Base-by-base conservation (phyloP, 176 grass and related monocot species). In the Raddia guianensis region DNA sequence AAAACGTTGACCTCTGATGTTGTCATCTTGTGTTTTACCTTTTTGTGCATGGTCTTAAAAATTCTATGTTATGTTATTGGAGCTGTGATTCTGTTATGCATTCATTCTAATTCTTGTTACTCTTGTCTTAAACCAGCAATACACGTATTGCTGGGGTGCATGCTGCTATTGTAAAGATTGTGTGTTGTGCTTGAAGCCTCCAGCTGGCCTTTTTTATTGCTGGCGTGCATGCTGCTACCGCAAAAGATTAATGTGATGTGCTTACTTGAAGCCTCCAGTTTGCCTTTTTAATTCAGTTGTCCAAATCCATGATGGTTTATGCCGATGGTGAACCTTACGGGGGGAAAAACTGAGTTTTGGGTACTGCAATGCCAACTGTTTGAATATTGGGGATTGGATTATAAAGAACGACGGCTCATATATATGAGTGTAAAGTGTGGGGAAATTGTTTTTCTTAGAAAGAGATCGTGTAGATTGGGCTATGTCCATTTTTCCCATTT, bases 1-100 rank as follows among this genome's bases (percentile, higher is more conserved):
- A 80, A 75, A 90, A 82, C 43, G 65, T 89, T 86, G 78, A 82
- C 62, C 19, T 86, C 67, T 72, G 72, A 82, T 86, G 72, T 76
- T 73, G 62, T 49, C 81, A 63, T 75, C 64, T 58, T 75, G 68
- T 74, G 68, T 63, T 87, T 90, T 16, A 16, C 51, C 12, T 46
- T 18, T 18, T 87, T 87, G 67, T 90, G 73, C 82, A 81, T 87
- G 68, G 77, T 69, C 63, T 12, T 73, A 62, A 58, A 58, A 61
- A 42, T 68, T 62, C 35, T 49, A 35, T 83, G 48, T 53, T 89
- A 3, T 79, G 74, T 83, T 71, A 84, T 53, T 87, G 73, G 67
- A 67, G 51, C 52, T 85, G 32, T 53, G 71, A 44, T 77, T 85
- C 49, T 47, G 21, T 9, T 33, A 46, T 70, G 70, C 64, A 86